Evolutionary conservation across 257 asterid species (phyloP).

Genomic region (Solanum corneliomulleri): DNA sequence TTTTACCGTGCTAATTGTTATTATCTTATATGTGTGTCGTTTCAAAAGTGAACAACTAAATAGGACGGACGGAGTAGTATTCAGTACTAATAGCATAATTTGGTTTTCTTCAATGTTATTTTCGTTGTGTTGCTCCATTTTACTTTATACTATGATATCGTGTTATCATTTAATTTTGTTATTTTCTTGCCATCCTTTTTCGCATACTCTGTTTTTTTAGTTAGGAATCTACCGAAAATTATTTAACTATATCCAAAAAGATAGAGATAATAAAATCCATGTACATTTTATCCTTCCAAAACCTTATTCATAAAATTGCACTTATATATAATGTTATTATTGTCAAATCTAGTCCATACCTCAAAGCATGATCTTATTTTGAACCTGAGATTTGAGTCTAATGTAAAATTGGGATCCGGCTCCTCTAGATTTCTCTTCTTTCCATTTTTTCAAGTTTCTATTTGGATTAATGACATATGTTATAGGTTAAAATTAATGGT

Average conservation of each 20-base stretch:
- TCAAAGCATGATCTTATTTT: neutral
- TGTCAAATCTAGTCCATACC: neutral
- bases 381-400: neutral
- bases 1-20: too few relatives aligned
- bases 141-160: neutral
- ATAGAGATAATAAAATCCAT: neutral
- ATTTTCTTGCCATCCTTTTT: neutral
- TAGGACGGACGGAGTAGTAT: too few relatives aligned
- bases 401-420: too few relatives aligned
- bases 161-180: neutral
- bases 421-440: too few relatives aligned
- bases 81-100: neutral
- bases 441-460: too few relatives aligned
- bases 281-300: neutral
- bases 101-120: neutral
- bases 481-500: too few relatives aligned
- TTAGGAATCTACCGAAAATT: neutral
- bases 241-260: fast-evolving
- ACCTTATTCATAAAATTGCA: neutral
- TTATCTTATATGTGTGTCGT: too few relatives aligned
- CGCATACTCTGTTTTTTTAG: neutral
- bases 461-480: too few relatives aligned
- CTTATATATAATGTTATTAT: neutral
- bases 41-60: too few relatives aligned
- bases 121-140: neutral